Conservation (phyloP, 805 yeast genomes). For the Zygosaccharomyces siamensis region DNA sequence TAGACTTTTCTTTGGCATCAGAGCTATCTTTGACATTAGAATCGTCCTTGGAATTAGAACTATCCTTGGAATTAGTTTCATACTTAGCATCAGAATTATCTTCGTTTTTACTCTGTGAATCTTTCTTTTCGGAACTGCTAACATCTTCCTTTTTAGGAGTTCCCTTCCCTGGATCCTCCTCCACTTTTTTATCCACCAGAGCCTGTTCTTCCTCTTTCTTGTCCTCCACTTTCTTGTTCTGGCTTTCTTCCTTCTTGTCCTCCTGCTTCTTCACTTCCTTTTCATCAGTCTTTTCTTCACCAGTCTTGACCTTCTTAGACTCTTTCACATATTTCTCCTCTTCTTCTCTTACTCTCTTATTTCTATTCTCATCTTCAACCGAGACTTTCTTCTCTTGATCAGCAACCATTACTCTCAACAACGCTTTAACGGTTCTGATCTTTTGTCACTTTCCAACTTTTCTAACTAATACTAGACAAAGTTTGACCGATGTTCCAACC, state of each 20-base stretch:
- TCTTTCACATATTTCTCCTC: conserved; percentile 6
- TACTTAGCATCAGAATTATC: neutral
- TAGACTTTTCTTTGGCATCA: conserved; percentile 1
- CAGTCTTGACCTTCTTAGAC: neutral
- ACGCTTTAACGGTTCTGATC: neutral
- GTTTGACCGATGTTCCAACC: neutral
- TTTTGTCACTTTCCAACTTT: neutral
- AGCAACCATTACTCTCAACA: conserved; percentile 1
- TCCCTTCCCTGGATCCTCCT: neutral
- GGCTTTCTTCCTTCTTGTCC: conserved; percentile 3
- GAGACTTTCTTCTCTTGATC: conserved; percentile 20
- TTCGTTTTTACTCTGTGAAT: conserved; percentile 1
- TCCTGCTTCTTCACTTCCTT: neutral
- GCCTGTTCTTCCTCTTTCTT: conserved; percentile 15
- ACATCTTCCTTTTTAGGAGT: too few species aligned
- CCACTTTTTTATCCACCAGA: conserved; percentile 7
- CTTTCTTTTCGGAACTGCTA: neutral
- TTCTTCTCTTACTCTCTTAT: conserved; percentile 7
- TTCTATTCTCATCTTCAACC: conserved; percentile 1
- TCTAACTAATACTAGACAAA: neutral
- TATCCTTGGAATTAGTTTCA: conserved; percentile 4
- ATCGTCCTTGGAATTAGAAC: neutral
- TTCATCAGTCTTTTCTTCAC: neutral
- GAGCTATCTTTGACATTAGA: neutral
- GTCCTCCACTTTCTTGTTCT: conserved; percentile 16